Base-by-base conservation (phyloP, 257 asterid species). In the Fraxinus americana region DNA sequence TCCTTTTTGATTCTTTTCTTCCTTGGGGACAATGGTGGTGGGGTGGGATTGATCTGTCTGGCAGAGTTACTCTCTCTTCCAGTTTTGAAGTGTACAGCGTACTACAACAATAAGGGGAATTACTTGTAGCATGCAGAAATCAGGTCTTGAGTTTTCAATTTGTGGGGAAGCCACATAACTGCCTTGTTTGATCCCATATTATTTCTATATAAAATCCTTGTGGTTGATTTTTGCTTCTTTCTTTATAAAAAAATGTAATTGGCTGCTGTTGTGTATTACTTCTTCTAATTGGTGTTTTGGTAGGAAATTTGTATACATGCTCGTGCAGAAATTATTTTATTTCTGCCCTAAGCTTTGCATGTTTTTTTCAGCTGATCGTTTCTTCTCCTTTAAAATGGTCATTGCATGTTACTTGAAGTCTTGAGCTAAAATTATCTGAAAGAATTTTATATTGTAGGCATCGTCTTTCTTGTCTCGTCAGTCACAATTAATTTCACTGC, bases 381-480 rank as follows among this genome's bases (percentile, higher is more conserved):
- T 25, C 29, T 70, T 29, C 38, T 32, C 7, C 7, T 63, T 17
- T 63, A 25, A 27, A 63, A 63, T 63, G 69, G 5, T 23, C 16
- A 11, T 10, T 23, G 36, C 36, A 3, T 25, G 63, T 71, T 23
- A 71, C 65, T 71, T 16, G 35, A 0, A 10, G 27, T 21, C 68
- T 21, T 61, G 32, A 61, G 68, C 13, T 7, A 61, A 61, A 10
- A 21, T 61, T 21, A 21, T 61, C 68, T 61, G 30, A 61, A 21
- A 21, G 5, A 36, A 21, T 5, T 36, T 70, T 75, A 67, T 38
- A 11, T 82, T 84, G 73, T 82, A 94, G 99, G 98, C 91, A 84
- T 94, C 99, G 29, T 87, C 88, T 59, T 89, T 92, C 86, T 85
- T 90, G 91, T 85, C 92, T 80, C 98, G 94, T 71, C 98, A 92